A percentile compares a stretch with the other conserved stretches of the same genome.
phyloP scores from a whole-genome alignment of 176 grass and related monocot species.

The Avena eriantha region DNA sequence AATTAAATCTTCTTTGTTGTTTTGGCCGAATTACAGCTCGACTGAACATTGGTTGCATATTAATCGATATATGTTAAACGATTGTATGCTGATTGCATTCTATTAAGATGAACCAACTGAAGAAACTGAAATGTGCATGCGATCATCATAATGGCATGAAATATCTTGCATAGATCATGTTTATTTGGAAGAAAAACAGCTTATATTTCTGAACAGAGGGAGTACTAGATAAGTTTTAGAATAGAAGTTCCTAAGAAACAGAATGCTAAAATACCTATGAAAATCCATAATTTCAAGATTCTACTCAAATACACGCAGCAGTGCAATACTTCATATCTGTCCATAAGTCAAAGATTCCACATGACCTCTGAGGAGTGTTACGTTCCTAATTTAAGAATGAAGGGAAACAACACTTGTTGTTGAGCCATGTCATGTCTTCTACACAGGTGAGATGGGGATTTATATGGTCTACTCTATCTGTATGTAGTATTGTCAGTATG shows the following conservation, averaged over 20 bases:
- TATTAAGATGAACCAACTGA: neutral
- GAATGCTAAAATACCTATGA: neutral
- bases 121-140: neutral
- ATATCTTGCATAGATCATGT: neutral
- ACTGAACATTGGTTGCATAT: neutral
- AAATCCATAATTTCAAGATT: neutral
- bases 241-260: neutral
- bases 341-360: neutral
- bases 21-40: neutral
- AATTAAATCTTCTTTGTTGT: neutral
- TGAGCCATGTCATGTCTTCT: too few species aligned
- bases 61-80: neutral
- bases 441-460: too few species aligned
- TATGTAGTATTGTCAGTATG: too few species aligned
- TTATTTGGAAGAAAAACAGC: too few species aligned
- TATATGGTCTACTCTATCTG: too few species aligned
- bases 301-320: neutral
- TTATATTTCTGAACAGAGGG: too few species aligned
- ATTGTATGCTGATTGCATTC: neutral
- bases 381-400: neutral
- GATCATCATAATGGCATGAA: neutral
- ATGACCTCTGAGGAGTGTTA: neutral
- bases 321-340: neutral
- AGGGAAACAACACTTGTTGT: too few species aligned
- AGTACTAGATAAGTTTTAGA: neutral